Percentiles rank a stretch among this genome's conserved stretches.
Conservation (phyloP, 768 basidiomycete genomes). For the Sistotremastrum niveocremeum region DNA sequence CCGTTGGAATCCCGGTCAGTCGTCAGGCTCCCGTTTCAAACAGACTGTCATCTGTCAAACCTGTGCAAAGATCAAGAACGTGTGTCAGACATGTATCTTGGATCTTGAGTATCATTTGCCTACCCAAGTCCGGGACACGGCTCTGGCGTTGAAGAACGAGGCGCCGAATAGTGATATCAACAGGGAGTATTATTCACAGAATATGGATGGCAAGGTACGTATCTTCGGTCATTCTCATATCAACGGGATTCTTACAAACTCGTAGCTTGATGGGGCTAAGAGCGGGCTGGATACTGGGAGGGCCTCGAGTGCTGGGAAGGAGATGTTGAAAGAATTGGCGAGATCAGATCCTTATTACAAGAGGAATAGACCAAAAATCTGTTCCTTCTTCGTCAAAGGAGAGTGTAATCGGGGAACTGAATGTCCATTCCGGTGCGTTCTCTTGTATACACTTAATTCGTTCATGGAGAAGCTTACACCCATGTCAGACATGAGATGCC, state of each 20-base stretch:
- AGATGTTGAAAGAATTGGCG: slow-evolving; percentile 92
- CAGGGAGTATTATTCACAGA: slow-evolving; percentile 88
- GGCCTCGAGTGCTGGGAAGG: slow-evolving; percentile 73
- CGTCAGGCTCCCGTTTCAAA: slow-evolving; percentile 80
- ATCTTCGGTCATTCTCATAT: not conserved
- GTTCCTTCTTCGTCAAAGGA: slow-evolving; percentile 92
- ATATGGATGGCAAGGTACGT: slow-evolving; percentile 73
- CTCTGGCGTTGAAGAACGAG: slow-evolving; percentile 68
- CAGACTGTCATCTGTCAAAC: slow-evolving; percentile 96
- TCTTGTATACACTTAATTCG: not conserved
- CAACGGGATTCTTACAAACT: slow-evolving; percentile 3
- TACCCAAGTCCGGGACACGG: slow-evolving; percentile 94
- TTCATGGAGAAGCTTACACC: not conserved
- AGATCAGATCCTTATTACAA: slow-evolving; percentile 96
- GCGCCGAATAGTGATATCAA: slow-evolving; percentile 97
- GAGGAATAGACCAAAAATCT: slow-evolving; percentile 85
- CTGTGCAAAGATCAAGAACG: slow-evolving; percentile 90
- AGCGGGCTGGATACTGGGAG: slow-evolving; percentile 46
- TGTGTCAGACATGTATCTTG: slow-evolving; percentile 94
- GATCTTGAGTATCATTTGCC: slow-evolving; percentile 95
- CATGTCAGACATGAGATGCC: slow-evolving; percentile 75
- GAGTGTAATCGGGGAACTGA: slow-evolving; percentile 85
- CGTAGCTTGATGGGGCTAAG: slow-evolving; percentile 57
- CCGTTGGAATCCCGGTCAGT: slow-evolving; percentile 85
- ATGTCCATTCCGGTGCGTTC: slow-evolving; percentile 70